Evolutionary conservation across 805 yeast species (phyloP).

Genomic region (Candida boidinii): DNA sequence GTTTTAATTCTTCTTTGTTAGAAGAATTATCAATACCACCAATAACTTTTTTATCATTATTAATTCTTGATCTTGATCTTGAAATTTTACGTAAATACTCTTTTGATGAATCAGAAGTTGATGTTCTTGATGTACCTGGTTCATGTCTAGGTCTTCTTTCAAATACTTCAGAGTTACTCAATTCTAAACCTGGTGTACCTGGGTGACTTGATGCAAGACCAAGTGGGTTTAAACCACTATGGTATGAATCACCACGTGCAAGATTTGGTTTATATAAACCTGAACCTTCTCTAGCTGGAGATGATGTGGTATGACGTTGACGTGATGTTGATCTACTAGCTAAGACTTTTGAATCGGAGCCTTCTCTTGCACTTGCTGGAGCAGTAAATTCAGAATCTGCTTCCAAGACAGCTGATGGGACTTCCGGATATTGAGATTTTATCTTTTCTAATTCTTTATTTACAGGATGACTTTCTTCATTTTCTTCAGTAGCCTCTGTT

Average conservation of each 20-base stretch:
- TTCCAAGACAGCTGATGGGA: constrained; percentile 29
- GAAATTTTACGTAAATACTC: constrained; percentile 59
- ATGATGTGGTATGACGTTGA: constrained; percentile 6
- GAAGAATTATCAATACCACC: constrained; percentile 12
- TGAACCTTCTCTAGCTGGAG: constrained; percentile 19
- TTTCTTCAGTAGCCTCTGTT: constrained; percentile 8
- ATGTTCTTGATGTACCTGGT: constrained; percentile 21
- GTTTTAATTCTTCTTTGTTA: constrained; percentile 33
- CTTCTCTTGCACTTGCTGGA: constrained; percentile 39
- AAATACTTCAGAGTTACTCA: constrained; percentile 24
- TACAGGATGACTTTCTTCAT: too few relatives aligned
- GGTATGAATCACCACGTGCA: constrained; percentile 74
- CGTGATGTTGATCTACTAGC: constrained; percentile 8
- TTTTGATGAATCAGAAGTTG: constrained; percentile 29
- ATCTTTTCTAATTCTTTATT: constrained; percentile 4
- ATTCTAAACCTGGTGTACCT: constrained; percentile 24
- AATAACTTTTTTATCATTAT: constrained; percentile 24
- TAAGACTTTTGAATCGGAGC: constrained; percentile 24
- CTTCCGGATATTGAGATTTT: constrained; percentile 11
- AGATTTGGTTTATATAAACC: constrained; percentile 46
- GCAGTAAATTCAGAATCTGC: constrained; percentile 29
- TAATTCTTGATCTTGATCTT: constrained; percentile 50
- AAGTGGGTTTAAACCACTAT: constrained; percentile 41
- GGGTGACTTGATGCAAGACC: constrained; percentile 30
- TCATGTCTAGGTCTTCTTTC: constrained; percentile 33